Conservation (phyloP, 2,329 filamentous ascomycete genomes). For the Monosporascus sp. region DNA sequence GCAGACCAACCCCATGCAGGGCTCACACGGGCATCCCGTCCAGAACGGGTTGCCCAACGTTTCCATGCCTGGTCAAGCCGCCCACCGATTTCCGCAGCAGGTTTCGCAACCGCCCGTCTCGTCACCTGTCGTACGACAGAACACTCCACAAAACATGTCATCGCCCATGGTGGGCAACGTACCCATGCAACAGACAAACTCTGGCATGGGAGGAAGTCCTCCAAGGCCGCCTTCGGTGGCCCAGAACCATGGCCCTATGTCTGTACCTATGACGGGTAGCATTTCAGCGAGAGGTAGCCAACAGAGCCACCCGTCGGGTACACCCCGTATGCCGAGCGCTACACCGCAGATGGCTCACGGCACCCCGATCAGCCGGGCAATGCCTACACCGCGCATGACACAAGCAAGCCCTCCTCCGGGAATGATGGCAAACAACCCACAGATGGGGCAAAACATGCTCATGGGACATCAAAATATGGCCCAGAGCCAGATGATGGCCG, state of each 20-base stretch:
- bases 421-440: slow-evolving; percentile 54
- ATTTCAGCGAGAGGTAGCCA: slow-evolving; percentile 64
- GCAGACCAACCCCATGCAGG: slow-evolving; percentile 30
- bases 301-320: slow-evolving; percentile 60
- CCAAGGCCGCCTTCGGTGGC: slow-evolving; percentile 62
- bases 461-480: slow-evolving; percentile 41
- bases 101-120: slow-evolving; percentile 60
- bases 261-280: slow-evolving; percentile 54
- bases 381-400: slow-evolving; percentile 56
- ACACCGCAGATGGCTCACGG: slow-evolving; percentile 58
- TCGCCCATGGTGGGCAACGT: slow-evolving; percentile 60
- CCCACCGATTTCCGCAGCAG: slow-evolving; percentile 47
- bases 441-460: slow-evolving; percentile 49
- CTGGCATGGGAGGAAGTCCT: slow-evolving; percentile 65
- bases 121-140: slow-evolving; percentile 62
- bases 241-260: slow-evolving; percentile 53
- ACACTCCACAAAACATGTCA: slow-evolving; percentile 60
- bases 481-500: slow-evolving; percentile 33
- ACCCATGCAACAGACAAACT: slow-evolving; percentile 61
- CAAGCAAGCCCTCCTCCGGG: slow-evolving; percentile 58
- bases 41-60: slow-evolving; percentile 39
- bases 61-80: slow-evolving; percentile 36
- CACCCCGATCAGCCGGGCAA: slow-evolving; percentile 52
- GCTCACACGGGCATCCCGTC: slow-evolving; percentile 39
- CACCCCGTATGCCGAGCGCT: slow-evolving; percentile 55